Evolutionary conservation across 352 stramenopile species (phyloP), one percentile per base, ranked within the genome.

Genomic region (Globisporangium spiculum): DNA sequence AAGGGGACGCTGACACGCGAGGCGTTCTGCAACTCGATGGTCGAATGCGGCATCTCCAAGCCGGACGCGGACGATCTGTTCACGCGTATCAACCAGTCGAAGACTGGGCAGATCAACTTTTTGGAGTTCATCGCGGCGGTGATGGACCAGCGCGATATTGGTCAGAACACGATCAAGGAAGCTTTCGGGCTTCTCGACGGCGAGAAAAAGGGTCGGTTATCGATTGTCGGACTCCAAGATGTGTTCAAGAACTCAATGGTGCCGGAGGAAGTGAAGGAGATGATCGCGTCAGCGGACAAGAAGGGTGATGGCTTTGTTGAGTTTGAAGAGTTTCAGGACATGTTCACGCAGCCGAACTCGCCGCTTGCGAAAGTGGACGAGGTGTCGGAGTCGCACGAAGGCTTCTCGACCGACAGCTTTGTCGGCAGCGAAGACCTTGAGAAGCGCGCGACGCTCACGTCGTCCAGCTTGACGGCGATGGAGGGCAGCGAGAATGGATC

Each of bases 91-190:
- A 91, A 94, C 64, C 86, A 92, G 69, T 91, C 81, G 36, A 92
- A 91, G 67, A 85, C 70, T 9, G 90, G 91, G 0, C 71, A 91
- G 44, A 96, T 99, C 38, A 91, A 97, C 67, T 98, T 98, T 70
- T 90, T 97, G 5, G 97, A 99, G 80, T 99, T 99, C 77, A 86
- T 98, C 67, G 97, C 95, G 9, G 97, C 95, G 3, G 95, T 93
- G 7, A 89, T 99, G 71, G 93, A 98, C 70, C 79, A 96, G 64
- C 86, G 90, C 46, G 83, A 91, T 22, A 90, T 95, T 63, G 83
- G 80, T 18, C 92, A 98, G 75, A 95, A 97, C 65, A 93, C 90
- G 3, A 89, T 98, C 69, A 96, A 96, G 48, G 93, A 98, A 60
- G 91, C 91, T 0, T 97, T 97, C 65, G 78, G 91, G 44, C 78